phyloP scores from a whole-genome alignment of 2,329 filamentous ascomycete genomes.

The Neofusicoccum cordaticola region DNA sequence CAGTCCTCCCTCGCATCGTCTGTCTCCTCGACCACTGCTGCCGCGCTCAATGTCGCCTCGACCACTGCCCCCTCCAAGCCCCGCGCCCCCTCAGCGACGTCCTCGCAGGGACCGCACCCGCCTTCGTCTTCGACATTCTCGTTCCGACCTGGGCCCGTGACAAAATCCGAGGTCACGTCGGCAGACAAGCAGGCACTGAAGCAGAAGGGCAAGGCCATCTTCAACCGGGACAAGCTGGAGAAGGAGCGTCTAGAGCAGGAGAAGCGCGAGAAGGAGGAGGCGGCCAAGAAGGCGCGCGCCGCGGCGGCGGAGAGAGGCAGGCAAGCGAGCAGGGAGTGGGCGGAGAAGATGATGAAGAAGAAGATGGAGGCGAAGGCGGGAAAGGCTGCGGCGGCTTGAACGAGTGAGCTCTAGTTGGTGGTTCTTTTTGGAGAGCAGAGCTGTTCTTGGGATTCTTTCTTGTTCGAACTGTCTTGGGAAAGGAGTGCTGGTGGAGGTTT shows the following conservation, averaged over 20 bases:
- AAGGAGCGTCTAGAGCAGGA: constrained; percentile 41
- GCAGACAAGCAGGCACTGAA: constrained; percentile 31
- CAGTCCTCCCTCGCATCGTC: constrained; percentile 2
- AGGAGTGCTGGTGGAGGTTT: not conserved
- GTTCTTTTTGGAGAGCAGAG: not conserved
- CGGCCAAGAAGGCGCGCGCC: constrained; percentile 45
- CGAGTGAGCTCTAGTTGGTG: not conserved
- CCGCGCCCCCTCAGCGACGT: constrained; percentile 8
- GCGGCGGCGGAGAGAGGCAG: constrained; percentile 47
- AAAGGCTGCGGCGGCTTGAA: constrained; percentile 16
- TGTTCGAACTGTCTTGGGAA: not conserved
- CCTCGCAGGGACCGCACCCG: constrained; percentile 5
- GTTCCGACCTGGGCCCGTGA: constrained; percentile 6
- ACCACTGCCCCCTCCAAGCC: not conserved
- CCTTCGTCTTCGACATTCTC: constrained; percentile 6
- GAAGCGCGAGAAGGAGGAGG: constrained; percentile 47
- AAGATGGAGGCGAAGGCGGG: constrained; percentile 22
- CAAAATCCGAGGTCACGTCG: constrained; percentile 29
- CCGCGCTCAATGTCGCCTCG: constrained; percentile 14
- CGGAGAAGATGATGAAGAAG: constrained; percentile 46
- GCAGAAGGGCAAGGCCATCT: constrained; percentile 46
- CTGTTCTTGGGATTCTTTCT: not conserved
- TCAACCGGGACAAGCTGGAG: constrained; percentile 43
- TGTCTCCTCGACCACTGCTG: not conserved
- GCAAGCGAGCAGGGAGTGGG: constrained; percentile 47